phyloP scores from a whole-genome alignment of 805 yeast species.

The Cyberlindnera subsufficiens region DNA sequence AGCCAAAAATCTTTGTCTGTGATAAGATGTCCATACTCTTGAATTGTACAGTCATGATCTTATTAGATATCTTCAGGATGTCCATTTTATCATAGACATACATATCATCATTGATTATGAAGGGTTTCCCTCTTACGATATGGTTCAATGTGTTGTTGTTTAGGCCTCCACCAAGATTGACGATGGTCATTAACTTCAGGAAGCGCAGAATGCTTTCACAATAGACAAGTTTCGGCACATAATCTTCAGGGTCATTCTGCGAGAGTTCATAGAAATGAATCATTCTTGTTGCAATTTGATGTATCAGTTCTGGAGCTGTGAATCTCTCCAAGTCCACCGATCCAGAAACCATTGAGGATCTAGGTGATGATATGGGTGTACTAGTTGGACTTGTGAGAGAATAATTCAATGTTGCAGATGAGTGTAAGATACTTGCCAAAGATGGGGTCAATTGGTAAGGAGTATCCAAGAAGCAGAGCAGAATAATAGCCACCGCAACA shows the following conservation, averaged over 20 bases:
- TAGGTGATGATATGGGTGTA: conserved; percentile 39
- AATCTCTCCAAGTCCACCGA: conserved; percentile 15
- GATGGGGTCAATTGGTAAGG: conserved; percentile 37
- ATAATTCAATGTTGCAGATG: conserved; percentile 12
- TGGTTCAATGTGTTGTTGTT: conserved; percentile 35
- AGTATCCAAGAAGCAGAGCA: conserved; percentile 51
- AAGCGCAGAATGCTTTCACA: conserved; percentile 66
- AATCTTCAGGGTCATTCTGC: conserved; percentile 56
- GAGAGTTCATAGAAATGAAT: conserved; percentile 45
- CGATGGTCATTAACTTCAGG: conserved; percentile 50
- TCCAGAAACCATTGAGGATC: conserved; percentile 30
- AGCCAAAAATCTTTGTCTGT: conserved; percentile 58
- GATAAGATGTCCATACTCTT: conserved; percentile 40
- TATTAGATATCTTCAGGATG: conserved; percentile 44
- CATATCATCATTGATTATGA: conserved; percentile 6
- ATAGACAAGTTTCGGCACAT: conserved; percentile 75
- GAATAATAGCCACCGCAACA: conserved; percentile 56
- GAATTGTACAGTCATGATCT: conserved; percentile 39
- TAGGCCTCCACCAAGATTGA: conserved; percentile 45
- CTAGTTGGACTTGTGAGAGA: conserved; percentile 8
- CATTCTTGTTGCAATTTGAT: conserved; percentile 32
- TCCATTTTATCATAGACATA: conserved; percentile 30
- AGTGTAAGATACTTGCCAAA: conserved; percentile 27
- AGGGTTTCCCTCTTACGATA: conserved; percentile 36
- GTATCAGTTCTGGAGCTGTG: conserved; percentile 30